Base-by-base conservation (phyloP, 1,139 yeast species). In the Yamadazyma kanchanaburiensis region DNA sequence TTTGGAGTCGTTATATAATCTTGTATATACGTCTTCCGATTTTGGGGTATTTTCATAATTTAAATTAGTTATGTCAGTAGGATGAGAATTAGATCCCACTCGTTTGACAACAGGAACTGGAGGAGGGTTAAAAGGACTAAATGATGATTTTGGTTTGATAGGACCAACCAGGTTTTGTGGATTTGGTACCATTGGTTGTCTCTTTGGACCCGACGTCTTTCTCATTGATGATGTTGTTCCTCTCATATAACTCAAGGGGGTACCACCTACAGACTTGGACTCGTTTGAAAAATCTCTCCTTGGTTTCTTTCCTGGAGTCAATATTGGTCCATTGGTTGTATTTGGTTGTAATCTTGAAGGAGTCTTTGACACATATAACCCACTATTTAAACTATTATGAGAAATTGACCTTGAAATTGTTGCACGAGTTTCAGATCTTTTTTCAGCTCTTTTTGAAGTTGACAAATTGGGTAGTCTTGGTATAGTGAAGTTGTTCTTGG, bases 371-470 rank as follows among this genome's bases (percentile, higher is more conserved):
- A 24, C 20, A 20, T 25, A n/a, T 13, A 30, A 14, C 10, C 21
- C 10, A 6, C 22, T 10, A 2, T 32, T 21, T 4, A 35, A 21
- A 17, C 31, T 34, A 12, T 30, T 38, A 6, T 32, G 26, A 4
- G 46, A 38, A 7, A 28, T 22, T 8, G 43, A 34, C 11, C 40
- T 17, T 4, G 43, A 27, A 6, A 38, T 24, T n/a, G n/a, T n/a
- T n/a, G n/a, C n/a, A n/a, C n/a, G n/a, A n/a, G n/a, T n/a, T n/a
- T n/a, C n/a, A 3, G 29, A 21, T 17, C 46, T 13, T 9, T 34
- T 29, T 25, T 43, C 46, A 1, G 48, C 47, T 25, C 48, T 24
- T 33, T 30, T 42, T 6, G 43, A 38, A 1, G 48, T 44, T 6
- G 45, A 38, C 13, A 43, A 30, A 18, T 30, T 34, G 12, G 48